These are phyloP conservation scores for Citrus cavaleriei DNA, from an alignment of 345 rosid species.

Conservation along the genomic window DNA sequence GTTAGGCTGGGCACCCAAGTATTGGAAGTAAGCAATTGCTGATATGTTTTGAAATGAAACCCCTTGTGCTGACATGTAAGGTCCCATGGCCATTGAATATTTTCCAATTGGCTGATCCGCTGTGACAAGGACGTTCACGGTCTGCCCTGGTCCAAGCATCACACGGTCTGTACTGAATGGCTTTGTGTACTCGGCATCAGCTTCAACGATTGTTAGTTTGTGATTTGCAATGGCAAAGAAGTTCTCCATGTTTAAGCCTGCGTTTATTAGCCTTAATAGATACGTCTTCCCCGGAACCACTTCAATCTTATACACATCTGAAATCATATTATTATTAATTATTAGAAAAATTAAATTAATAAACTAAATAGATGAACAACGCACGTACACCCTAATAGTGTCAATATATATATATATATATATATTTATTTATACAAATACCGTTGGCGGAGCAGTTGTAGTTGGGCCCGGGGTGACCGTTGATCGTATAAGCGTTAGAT, in stretches of 20 bases:
- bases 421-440: conserved; percentile 7
- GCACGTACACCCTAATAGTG: neutral
- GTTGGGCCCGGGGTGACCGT: conserved; percentile 90
- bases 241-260: conserved; percentile 73
- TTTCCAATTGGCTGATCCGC: conserved; percentile 69
- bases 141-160: conserved; percentile 93
- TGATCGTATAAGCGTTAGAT: conserved; percentile 72
- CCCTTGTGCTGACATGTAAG: conserved; percentile 59
- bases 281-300: conserved; percentile 72
- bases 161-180: conserved; percentile 60
- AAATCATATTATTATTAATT: conserved; percentile 10
- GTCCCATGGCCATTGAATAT: conserved; percentile 84
- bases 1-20: conserved; percentile 53
- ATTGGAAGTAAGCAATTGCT: conserved; percentile 57
- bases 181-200: conserved; percentile 80
- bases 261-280: conserved; percentile 68
- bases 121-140: conserved; percentile 71
- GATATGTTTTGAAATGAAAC: conserved; percentile 63
- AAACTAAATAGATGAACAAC: neutral
- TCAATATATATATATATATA: neutral
- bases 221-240: conserved; percentile 82
- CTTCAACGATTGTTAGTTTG: conserved; percentile 74
- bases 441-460: conserved; percentile 73
- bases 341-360: neutral
- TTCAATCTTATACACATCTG: conserved; percentile 62